Evolutionary conservation across 2,329 filamentous ascomycete genomes (phyloP).

Genomic region (Fusarium sp.): DNA sequence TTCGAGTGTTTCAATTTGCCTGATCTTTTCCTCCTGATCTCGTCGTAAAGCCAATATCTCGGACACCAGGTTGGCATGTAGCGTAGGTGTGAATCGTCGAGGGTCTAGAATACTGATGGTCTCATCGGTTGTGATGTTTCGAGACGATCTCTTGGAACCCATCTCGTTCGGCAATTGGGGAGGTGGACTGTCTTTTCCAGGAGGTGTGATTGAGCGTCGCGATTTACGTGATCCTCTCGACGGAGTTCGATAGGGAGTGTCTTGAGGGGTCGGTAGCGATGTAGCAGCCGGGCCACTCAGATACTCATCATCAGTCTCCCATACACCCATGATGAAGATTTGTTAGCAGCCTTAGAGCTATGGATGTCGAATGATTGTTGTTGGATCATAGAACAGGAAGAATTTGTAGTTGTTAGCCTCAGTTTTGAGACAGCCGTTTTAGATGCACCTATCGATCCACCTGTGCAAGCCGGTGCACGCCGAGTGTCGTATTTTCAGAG

Average conservation of each 20-base stretch:
- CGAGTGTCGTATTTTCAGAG: constrained; percentile 14
- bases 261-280: constrained; percentile 77
- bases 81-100: constrained; percentile 91
- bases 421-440: neutral
- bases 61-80: constrained; percentile 94
- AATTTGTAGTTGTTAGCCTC: neutral
- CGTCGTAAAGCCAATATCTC: constrained; percentile 90
- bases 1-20: constrained; percentile 89
- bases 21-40: constrained; percentile 91
- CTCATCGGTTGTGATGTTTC: constrained; percentile 76
- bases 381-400: neutral
- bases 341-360: constrained; percentile 1
- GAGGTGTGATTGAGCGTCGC: constrained; percentile 77
- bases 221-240: constrained; percentile 75
- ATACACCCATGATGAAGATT: constrained; percentile 64
- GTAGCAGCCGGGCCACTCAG: constrained; percentile 67
- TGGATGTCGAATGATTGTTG: neutral
- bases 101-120: constrained; percentile 85
- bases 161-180: constrained; percentile 62
- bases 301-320: constrained; percentile 76
- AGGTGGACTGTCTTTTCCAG: constrained; percentile 71
- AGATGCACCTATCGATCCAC: constrained; percentile 11
- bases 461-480: constrained; percentile 40
- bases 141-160: constrained; percentile 66
- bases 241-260: constrained; percentile 80